phyloP scores from a whole-genome alignment of 1,284 basidiomycete species.

The Pterula multifida region DNA sequence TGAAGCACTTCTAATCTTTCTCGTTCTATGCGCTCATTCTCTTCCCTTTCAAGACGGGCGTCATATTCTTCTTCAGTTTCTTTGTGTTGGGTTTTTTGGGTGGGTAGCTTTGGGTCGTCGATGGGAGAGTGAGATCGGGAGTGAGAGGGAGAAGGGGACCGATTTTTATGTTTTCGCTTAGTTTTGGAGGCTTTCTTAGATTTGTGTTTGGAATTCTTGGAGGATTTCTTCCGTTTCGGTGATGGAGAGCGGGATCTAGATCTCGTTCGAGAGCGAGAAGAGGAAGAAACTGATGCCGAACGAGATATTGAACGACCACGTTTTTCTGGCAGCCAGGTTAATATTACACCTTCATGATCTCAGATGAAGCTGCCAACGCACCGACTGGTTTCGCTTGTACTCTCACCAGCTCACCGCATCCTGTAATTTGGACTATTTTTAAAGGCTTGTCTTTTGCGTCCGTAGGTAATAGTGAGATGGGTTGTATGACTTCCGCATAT shows the following conservation, averaged over 20 bases:
- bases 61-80: constrained; percentile 61
- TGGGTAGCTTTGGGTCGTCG: background rate
- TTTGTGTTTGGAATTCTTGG: constrained; percentile 18
- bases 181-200: constrained; percentile 14
- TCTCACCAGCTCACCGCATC: constrained; percentile 80
- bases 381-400: constrained; percentile 19
- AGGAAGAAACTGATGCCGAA: too few relatives aligned
- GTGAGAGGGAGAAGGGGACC: background rate
- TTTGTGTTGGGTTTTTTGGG: constrained; percentile 8
- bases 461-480: constrained; percentile 42
- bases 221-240: background rate
- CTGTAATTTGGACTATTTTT: constrained; percentile 60
- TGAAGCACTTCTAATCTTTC: constrained; percentile 36
- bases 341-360: too few relatives aligned
- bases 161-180: constrained; percentile 3
- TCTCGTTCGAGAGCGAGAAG: background rate
- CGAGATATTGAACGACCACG: too few relatives aligned
- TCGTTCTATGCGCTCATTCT: constrained; percentile 43
- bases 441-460: constrained; percentile 64
- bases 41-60: constrained; percentile 57
- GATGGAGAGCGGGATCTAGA: background rate
- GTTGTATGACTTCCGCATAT: constrained; percentile 46
- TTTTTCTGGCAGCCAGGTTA: too few relatives aligned
- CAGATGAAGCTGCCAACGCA: too few relatives aligned
- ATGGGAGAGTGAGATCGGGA: background rate